Conservation (phyloP, 2,329 filamentous ascomycete genomes). For the Penicillium sp. region DNA sequence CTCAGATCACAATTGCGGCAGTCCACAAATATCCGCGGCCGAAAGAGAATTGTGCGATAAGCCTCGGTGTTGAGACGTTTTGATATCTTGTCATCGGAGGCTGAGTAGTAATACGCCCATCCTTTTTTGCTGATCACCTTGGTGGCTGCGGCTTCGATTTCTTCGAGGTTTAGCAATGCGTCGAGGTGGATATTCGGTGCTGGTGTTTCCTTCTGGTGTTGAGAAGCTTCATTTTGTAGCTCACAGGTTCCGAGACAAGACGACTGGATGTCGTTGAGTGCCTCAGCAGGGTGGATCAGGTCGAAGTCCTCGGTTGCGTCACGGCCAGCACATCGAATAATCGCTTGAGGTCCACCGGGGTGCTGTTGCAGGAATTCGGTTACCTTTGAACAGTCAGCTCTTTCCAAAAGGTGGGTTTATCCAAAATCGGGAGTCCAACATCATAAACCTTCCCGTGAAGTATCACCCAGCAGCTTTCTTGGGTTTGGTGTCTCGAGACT, state of each 20-base stretch:
- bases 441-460: slow-evolving; percentile 10
- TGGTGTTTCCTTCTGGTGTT: slow-evolving; percentile 31
- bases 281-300: slow-evolving; percentile 87
- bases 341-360: slow-evolving; percentile 83
- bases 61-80: slow-evolving; percentile 79
- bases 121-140: slow-evolving; percentile 79
- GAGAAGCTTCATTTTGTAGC: slow-evolving; percentile 45
- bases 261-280: slow-evolving; percentile 78
- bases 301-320: slow-evolving; percentile 98
- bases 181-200: slow-evolving; percentile 57
- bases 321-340: slow-evolving; percentile 81
- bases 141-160: slow-evolving; percentile 80
- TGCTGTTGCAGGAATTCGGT: slow-evolving; percentile 82
- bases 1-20: slow-evolving; percentile 74
- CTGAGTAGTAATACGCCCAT: slow-evolving; percentile 95
- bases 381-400: slow-evolving; percentile 30
- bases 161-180: slow-evolving; percentile 80
- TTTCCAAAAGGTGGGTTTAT: background rate
- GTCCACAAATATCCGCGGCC: slow-evolving; percentile 86
- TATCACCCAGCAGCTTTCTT: slow-evolving; percentile 10
- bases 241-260: slow-evolving; percentile 77
- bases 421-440: background rate
- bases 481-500: slow-evolving; percentile 6
- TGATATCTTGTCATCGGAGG: slow-evolving; percentile 76
- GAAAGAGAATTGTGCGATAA: slow-evolving; percentile 79